phyloP scores from a whole-genome alignment of 2,329 filamentous ascomycete genomes.

The Tolypocladium tropicale region DNA sequence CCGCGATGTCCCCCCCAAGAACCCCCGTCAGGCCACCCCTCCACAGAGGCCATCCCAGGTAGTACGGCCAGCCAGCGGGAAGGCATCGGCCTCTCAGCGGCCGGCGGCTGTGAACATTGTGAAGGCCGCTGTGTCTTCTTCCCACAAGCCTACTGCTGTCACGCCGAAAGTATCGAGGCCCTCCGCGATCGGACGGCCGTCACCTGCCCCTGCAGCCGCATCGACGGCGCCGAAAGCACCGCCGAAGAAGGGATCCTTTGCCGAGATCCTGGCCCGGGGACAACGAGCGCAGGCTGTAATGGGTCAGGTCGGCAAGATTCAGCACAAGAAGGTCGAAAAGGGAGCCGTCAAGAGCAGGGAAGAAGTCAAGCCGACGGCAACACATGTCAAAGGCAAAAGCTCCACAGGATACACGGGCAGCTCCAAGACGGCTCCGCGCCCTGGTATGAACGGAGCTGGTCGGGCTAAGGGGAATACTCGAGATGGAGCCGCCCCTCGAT shows the following conservation, averaged over 20 bases:
- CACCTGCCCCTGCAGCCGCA: slow-evolving; percentile 20
- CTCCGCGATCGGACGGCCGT: slow-evolving; percentile 10
- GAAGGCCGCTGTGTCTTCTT: slow-evolving; percentile 10
- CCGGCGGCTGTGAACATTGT: slow-evolving; percentile 2
- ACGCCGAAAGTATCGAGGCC: slow-evolving; percentile 11
- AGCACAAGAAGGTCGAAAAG: slow-evolving; percentile 64
- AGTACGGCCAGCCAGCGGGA: not conserved
- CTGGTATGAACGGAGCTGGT: slow-evolving; percentile 11
- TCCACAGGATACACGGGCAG: slow-evolving; percentile 19
- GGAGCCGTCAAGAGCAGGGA: slow-evolving; percentile 43
- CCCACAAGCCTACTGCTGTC: slow-evolving; percentile 12
- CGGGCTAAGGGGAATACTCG: slow-evolving; percentile 1
- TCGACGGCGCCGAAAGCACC: slow-evolving; percentile 31
- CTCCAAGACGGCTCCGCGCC: slow-evolving; percentile 16
- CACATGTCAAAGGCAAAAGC: slow-evolving; percentile 17
- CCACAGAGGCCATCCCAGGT: slow-evolving; percentile 4
- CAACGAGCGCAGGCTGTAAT: slow-evolving; percentile 53
- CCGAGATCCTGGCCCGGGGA: slow-evolving; percentile 63
- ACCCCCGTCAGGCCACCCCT: slow-evolving; percentile 20
- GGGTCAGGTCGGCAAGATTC: slow-evolving; percentile 59
- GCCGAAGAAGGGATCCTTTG: slow-evolving; percentile 64
- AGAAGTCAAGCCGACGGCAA: slow-evolving; percentile 21
- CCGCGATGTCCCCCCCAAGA: slow-evolving; percentile 29
- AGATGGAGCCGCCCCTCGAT: slow-evolving; percentile 1
- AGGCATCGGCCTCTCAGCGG: not conserved